Evolutionary conservation across 2,329 filamentous ascomycete genomes (phyloP), one percentile per base, ranked within the genome.

Genomic region (Chrysoporthe puriensis): DNA sequence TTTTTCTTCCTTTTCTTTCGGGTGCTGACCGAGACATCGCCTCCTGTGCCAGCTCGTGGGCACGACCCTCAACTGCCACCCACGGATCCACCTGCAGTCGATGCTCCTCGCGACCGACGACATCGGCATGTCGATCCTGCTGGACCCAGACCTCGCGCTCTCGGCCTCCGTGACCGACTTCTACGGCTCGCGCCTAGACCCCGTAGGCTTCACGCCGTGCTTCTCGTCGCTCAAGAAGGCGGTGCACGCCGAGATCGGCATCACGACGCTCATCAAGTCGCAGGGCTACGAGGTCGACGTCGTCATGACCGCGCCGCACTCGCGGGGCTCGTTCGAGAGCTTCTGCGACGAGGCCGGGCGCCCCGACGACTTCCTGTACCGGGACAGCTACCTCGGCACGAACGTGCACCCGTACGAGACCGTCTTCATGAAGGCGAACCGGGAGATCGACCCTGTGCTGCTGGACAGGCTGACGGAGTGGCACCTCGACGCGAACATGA

Each of bases 341-440:
- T 71, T 70, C 58, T 71, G 70, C 63, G 46, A 63, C 13, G 44
- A 7, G 21, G 21, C 36, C 8, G 66, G 64, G 14, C 18, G 56
- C 18, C 69, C 66, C 9, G 70, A 71, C 11, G 78, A 77, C 62
- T 57, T 75, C 32, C 66, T 74, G 14, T 74, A 69, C 63, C 68
- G 73, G 40, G 68, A 71, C 32, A 70, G 66, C 42, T 76, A 78
- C 65, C 73, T 75, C 65, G 78, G 77, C 44, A 73, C 71, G 64
- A 77, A 73, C 62, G 64, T 78, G 8, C 78, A 80, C 57, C 78
- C 79, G 1, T 80, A 79, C 71, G 79, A 80, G 74, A 77, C 76
- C 1, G 64, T 80, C 21, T 80, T 80, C 65, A 71, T 75, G 66
- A 78, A 79, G 71, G 74, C 76, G 4, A 77, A 78, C 59, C 71